Conservation (phyloP, 2,329 filamentous ascomycete genomes). For the Cladosporium colombiae region DNA sequence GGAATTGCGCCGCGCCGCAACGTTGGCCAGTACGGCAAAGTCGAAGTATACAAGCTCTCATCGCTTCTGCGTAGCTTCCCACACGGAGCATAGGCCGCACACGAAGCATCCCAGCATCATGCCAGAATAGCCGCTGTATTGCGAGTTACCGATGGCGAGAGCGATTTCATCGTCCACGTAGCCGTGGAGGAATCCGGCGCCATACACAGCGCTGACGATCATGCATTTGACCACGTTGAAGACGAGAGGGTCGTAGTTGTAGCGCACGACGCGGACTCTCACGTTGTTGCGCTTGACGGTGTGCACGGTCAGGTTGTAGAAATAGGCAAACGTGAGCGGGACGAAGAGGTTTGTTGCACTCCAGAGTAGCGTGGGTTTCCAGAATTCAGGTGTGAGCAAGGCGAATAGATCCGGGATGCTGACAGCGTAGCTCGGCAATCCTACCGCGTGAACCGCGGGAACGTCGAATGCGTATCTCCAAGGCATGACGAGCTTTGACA, state of each 20-base stretch:
- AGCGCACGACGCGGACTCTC: conserved; percentile 47
- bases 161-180: conserved; percentile 63
- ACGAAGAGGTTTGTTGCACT: conserved; percentile 66
- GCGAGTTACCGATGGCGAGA: conserved; percentile 61
- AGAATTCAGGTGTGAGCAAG: conserved; percentile 75
- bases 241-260: conserved; percentile 77
- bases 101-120: conserved; percentile 69
- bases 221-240: conserved; percentile 90
- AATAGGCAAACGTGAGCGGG: conserved; percentile 75
- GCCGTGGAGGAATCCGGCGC: conserved; percentile 64
- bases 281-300: conserved; percentile 48
- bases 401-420: conserved; percentile 79
- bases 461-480: conserved; percentile 72
- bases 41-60: neutral
- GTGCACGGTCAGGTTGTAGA: conserved; percentile 78
- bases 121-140: conserved; percentile 72
- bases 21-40: neutral
- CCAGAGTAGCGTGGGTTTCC: conserved; percentile 73
- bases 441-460: conserved; percentile 60
- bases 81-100: conserved; percentile 68
- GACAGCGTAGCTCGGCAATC: conserved; percentile 53
- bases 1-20: neutral
- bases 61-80: conserved; percentile 70
- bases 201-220: conserved; percentile 78
- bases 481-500: conserved; percentile 71